Conservation (phyloP, 1,284 basidiomycete species). For the Athelia sp. region DNA sequence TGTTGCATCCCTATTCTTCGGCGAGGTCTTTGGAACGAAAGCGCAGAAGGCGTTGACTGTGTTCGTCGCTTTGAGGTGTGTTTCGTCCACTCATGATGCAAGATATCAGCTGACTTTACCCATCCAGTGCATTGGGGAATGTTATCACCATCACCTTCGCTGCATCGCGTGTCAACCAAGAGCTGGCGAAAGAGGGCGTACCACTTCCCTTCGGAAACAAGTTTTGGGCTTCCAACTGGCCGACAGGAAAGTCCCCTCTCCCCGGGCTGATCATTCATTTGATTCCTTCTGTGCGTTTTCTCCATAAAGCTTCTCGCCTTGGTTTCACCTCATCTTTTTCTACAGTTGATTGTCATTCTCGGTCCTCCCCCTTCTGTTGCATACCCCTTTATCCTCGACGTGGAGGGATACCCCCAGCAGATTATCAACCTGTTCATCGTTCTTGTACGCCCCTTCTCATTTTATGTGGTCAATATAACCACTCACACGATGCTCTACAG, state of each 20-base stretch:
- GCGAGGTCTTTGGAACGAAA: constrained; percentile 43
- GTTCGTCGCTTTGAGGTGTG: constrained; percentile 47
- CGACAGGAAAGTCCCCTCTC: constrained; percentile 38
- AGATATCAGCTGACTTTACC: not conserved
- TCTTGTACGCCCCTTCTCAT: constrained; percentile 26
- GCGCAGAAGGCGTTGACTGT: constrained; percentile 44
- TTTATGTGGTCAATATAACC: not conserved
- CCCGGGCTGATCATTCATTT: constrained; percentile 38
- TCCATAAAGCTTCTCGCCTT: not conserved
- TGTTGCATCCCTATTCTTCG: constrained; percentile 51
- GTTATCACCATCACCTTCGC: constrained; percentile 28
- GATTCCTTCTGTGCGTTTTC: constrained; percentile 29
- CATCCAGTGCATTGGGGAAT: not conserved
- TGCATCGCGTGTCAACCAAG: constrained; percentile 43
- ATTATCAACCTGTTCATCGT: constrained; percentile 56
- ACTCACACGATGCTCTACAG: too few species aligned
- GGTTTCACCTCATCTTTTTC: not conserved
- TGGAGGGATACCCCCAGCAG: constrained; percentile 53
- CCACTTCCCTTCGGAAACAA: constrained; percentile 39
- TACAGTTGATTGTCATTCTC: constrained; percentile 43
- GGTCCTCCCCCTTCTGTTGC: constrained; percentile 39
- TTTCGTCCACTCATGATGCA: not conserved
- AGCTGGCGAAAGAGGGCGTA: constrained; percentile 50
- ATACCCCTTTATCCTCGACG: constrained; percentile 52
- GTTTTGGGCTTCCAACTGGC: constrained; percentile 40